Evolutionary conservation across 2,329 filamentous ascomycete genomes (phyloP).

Genomic region (Microdochium trichocladiopsis): DNA sequence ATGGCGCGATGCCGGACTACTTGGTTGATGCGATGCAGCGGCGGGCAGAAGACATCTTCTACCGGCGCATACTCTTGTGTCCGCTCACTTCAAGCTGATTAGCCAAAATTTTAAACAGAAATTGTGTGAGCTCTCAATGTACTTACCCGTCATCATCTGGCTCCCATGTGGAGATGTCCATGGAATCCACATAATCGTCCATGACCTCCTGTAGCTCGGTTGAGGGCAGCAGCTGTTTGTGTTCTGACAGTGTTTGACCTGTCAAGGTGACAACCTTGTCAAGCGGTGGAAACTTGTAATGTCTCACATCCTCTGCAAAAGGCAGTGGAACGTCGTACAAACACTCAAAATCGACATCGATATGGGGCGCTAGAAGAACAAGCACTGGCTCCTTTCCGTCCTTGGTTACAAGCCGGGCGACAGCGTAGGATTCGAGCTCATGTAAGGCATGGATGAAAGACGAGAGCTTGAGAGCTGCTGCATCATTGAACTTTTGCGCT

Average conservation of each 20-base stretch:
- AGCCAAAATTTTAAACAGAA: too few species aligned
- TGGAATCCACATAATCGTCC: slow-evolving; percentile 85
- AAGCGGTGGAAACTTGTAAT: slow-evolving; percentile 86
- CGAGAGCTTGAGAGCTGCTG: slow-evolving; percentile 76
- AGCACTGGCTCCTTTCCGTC: slow-evolving; percentile 73
- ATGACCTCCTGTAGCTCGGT: slow-evolving; percentile 72
- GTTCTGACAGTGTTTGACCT: slow-evolving; percentile 71
- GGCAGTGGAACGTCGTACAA: slow-evolving; percentile 86
- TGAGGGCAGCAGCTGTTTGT: slow-evolving; percentile 75
- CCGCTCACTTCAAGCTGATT: slow-evolving; percentile 12
- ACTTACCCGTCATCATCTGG: slow-evolving; percentile 68
- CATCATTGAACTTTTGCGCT: slow-evolving; percentile 70
- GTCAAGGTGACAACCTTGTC: slow-evolving; percentile 84
- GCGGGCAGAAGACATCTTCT: slow-evolving; percentile 77
- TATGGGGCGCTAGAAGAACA: slow-evolving; percentile 70
- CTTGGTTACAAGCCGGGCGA: slow-evolving; percentile 80
- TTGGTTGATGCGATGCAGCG: slow-evolving; percentile 83
- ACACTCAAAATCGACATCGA: slow-evolving; percentile 75
- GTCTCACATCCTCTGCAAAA: slow-evolving; percentile 85
- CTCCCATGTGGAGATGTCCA: slow-evolving; percentile 73
- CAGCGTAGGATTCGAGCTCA: slow-evolving; percentile 77
- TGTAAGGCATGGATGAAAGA: slow-evolving; percentile 83
- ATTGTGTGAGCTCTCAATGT: slow-evolving; percentile 14
- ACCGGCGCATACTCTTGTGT: slow-evolving; percentile 64
- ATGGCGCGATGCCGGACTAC: slow-evolving; percentile 79